Conservation (phyloP, 805 yeast genomes). For the Starmerella bombi region DNA sequence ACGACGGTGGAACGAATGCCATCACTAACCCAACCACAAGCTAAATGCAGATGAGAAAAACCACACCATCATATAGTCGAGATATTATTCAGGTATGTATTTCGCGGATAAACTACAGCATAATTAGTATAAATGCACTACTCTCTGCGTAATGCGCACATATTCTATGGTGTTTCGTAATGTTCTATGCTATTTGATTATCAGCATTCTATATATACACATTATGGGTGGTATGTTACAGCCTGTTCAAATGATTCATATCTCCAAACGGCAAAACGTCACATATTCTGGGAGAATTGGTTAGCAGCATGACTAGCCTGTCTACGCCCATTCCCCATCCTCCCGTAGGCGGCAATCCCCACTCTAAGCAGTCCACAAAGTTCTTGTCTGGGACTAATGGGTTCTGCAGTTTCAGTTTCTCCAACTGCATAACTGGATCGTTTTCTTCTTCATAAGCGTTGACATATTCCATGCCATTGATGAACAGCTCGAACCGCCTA, state of each 20-base stretch:
- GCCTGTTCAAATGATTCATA: constrained; percentile 12
- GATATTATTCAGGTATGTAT: too few species aligned
- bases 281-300: constrained; percentile 45
- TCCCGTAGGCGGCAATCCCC: constrained; percentile 95
- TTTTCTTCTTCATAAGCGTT: constrained; percentile 97
- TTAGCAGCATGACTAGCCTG: constrained; percentile 66
- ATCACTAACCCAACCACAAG: too few species aligned
- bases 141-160: too few species aligned
- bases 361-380: constrained; percentile 67
- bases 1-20: constrained; percentile 13
- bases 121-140: too few species aligned
- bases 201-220: background rate
- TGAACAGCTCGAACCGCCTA: constrained; percentile 71
- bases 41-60: too few species aligned
- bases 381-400: constrained; percentile 52
- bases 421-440: constrained; percentile 57
- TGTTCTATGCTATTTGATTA: too few species aligned
- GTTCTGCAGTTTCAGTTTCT: constrained; percentile 48
- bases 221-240: background rate
- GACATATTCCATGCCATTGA: constrained; percentile 65
- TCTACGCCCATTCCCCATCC: constrained; percentile 98
- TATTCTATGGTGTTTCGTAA: too few species aligned
- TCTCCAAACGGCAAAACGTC: constrained; percentile 18
- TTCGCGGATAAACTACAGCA: too few species aligned
- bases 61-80: too few species aligned